Percentiles rank a stretch among this genome's conserved stretches.
Evolutionary conservation across 768 basidiomycete species (phyloP).

Genomic region (Podaxis sp.): DNA sequence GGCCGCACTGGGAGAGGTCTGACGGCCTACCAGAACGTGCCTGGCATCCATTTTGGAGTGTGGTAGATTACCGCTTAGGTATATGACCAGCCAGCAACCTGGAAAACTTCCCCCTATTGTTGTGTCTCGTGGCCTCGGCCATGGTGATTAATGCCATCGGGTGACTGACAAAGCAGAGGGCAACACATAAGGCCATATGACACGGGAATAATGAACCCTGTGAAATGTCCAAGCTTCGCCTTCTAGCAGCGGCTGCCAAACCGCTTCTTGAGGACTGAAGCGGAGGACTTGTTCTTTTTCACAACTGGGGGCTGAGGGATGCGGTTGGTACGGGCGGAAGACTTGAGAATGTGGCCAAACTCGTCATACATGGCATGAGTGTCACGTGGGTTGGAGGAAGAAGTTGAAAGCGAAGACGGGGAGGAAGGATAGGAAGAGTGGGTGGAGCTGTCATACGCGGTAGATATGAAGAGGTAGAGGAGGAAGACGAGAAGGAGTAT

Average conservation of each 20-base stretch:
- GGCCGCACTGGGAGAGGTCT: neutral
- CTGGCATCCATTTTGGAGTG: neutral
- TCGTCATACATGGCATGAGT: slow-evolving; percentile 13
- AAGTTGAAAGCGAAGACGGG: slow-evolving; percentile 10
- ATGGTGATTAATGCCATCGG: neutral
- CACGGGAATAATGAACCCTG: neutral
- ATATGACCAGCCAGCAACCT: neutral
- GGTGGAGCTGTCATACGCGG: neutral
- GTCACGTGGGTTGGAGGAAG: slow-evolving; percentile 14
- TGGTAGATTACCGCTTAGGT: neutral
- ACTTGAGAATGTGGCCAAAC: slow-evolving; percentile 10
- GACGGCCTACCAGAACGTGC: neutral
- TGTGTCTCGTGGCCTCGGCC: neutral
- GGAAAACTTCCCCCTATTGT: neutral
- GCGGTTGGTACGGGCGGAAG: neutral
- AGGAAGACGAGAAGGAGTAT: slow-evolving; percentile 6
- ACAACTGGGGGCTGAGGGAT: neutral
- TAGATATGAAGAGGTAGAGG: neutral
- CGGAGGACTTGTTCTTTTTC: slow-evolving; percentile 4
- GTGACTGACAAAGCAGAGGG: neutral
- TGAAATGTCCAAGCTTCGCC: neutral
- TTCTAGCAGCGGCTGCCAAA: slow-evolving; percentile 9
- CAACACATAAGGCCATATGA: neutral
- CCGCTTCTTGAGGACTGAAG: slow-evolving; percentile 12
- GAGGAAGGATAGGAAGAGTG: neutral